These are phyloP conservation scores for Sarcomyxa edulis DNA, from an alignment of 768 basidiomycete genomes.

Conservation along the genomic window DNA sequence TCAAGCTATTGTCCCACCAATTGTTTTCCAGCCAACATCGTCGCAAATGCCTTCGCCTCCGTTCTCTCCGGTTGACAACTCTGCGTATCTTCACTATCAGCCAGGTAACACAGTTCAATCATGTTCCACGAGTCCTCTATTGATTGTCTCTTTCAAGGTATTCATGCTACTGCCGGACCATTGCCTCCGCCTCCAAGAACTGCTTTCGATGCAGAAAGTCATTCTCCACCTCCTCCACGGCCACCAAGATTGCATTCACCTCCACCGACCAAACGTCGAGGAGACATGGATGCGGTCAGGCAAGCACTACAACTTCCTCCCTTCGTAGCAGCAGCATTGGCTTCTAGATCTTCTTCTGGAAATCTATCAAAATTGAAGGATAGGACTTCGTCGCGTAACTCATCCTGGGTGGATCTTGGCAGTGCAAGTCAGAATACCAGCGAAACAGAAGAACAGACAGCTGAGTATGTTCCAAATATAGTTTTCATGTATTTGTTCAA, in stretches of 20 bases:
- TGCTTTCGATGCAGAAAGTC: conserved; percentile 38
- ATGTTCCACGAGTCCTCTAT: conserved; percentile 1
- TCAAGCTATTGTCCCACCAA: conserved; percentile 11
- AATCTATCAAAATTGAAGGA: no score
- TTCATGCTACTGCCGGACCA: conserved; percentile 70
- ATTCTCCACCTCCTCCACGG: conserved; percentile 49
- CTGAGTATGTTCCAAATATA: no score
- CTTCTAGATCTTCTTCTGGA: conserved; percentile 17
- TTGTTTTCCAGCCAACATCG: neutral
- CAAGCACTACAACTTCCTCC: conserved; percentile 56
- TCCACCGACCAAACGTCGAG: conserved; percentile 23
- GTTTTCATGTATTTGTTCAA: no score
- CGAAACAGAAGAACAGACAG: no score
- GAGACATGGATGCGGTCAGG: conserved; percentile 53
- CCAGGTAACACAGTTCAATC: conserved; percentile 41
- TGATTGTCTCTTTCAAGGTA: conserved; percentile 21
- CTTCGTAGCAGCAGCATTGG: conserved; percentile 45
- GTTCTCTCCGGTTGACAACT: conserved; percentile 21
- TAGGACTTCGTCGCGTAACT: conserved; percentile 3
- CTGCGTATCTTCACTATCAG: conserved; percentile 54
- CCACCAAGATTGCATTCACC: conserved; percentile 62
- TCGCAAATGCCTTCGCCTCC: conserved; percentile 13
- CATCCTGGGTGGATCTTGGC: no score
- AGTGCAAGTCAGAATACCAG: no score
- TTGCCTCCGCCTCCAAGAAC: conserved; percentile 66